These are phyloP conservation scores for Globisporangium iwayamae DNA, from an alignment of 352 stramenopile species.

Conservation along the genomic window DNA sequence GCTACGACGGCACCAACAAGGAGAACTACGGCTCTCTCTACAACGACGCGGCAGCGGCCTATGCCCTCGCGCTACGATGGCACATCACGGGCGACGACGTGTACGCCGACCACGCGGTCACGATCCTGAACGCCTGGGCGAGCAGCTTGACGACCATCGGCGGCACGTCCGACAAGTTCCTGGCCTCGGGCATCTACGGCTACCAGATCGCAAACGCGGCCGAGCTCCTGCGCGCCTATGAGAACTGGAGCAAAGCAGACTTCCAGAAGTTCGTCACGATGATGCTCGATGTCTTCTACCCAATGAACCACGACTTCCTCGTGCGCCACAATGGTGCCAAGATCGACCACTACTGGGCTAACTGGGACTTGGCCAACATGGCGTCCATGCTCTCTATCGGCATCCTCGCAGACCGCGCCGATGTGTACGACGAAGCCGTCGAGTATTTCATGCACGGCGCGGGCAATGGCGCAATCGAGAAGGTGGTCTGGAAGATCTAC, in stretches of 20 bases:
- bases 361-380: conserved; percentile 24
- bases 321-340: conserved; percentile 21
- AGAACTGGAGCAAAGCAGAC: conserved; percentile 5
- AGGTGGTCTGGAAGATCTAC: conserved; percentile 16
- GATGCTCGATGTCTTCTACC: conserved; percentile 21
- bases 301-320: conserved; percentile 25
- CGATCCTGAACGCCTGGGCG: conserved; percentile 20
- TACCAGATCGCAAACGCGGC: conserved; percentile 23
- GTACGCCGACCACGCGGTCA: conserved; percentile 13
- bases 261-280: conserved; percentile 16
- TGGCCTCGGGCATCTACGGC: conserved; percentile 22
- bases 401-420: conserved; percentile 16
- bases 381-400: conserved; percentile 21
- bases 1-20: conserved; percentile 10
- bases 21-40: conserved; percentile 20
- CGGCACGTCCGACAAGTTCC: conserved; percentile 18
- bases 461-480: conserved; percentile 19
- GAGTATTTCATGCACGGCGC: conserved; percentile 18
- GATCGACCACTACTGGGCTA: conserved; percentile 25
- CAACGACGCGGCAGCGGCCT: conserved; percentile 18
- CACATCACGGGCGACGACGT: conserved; percentile 14
- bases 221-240: conserved; percentile 17
- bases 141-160: conserved; percentile 11
- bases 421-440: conserved; percentile 19
- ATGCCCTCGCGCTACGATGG: conserved; percentile 19